Base-by-base conservation (phyloP, 352 stramenopile genomes). In the Thraustochytrium striatum region DNA sequence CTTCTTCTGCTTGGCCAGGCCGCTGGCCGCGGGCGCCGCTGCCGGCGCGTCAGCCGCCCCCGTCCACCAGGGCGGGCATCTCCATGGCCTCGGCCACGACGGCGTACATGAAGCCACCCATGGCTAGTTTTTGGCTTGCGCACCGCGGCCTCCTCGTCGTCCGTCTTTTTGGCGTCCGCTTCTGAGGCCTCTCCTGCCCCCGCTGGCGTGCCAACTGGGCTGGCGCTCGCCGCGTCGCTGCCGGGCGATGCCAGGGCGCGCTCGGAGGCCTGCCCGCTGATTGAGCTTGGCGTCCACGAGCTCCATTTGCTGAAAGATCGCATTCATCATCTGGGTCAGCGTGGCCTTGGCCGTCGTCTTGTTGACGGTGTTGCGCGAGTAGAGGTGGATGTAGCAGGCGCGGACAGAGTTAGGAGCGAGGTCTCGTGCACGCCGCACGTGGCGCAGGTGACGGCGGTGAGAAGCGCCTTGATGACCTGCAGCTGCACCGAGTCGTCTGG, bases 251-350 rank as follows among this genome's bases (percentile, higher is more conserved):
- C 16, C 69, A 32, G 11, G 11, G 62, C 28, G 25, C 25, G n/a
- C n/a, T n/a, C n/a, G n/a, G n/a, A n/a, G 11, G 11, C 7, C 53
- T 25, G 21, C 8, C n/a, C n/a, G n/a, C n/a, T n/a, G 5, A 70
- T 11, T 13, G 21, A 69, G 50, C 0, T 32, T 16, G 2, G 69
- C 47, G 38, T 69, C 52, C 0, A 33, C n/a, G 8, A 53, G 82
- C 85, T 99, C 95, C 93, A 99, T 98, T 61, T 95, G 85, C 81
- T 95, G 88, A 85, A 98, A 98, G 0, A 98, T 93, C 59, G 96
- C 93, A 35, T 86, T 93, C 16, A 98, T 91, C 79, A 99, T 94
- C 84, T 99, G 96, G 85, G 97, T 94, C 43, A 99, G 86, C 47
- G 93, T 96, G 38, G 95, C 95, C 84, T 97, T 96, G n/a, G 96